Conservation (phyloP, 495 filamentous ascomycete species). For the Podospora pseudocomata region DNA sequence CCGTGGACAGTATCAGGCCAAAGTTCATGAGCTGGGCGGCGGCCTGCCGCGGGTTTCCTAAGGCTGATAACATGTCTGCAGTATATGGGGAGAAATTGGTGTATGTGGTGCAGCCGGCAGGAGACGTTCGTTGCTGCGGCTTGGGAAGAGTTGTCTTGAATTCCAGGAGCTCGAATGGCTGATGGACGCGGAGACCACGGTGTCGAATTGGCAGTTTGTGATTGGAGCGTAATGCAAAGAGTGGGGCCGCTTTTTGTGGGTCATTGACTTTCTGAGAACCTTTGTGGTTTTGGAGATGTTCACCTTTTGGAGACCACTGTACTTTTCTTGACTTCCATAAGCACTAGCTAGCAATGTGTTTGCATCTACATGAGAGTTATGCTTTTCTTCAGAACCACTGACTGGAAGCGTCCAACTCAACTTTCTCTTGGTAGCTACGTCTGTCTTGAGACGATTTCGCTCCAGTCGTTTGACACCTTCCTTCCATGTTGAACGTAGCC, state of each 20-base stretch:
- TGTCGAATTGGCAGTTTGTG: constrained; percentile 21
- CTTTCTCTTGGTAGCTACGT: too few species aligned
- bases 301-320: neutral
- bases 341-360: too few species aligned
- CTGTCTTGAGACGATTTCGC: too few species aligned
- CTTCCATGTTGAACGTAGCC: neutral
- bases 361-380: too few species aligned
- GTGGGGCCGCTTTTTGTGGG: constrained; percentile 13
- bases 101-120: neutral
- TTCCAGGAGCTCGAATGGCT: neutral
- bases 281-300: neutral
- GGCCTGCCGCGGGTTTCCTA: constrained; percentile 76
- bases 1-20: constrained; percentile 86
- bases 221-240: constrained; percentile 23
- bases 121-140: constrained; percentile 8
- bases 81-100: neutral
- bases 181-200: constrained; percentile 12
- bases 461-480: neutral
- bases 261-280: neutral
- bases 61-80: constrained; percentile 63
- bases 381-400: too few species aligned
- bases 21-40: constrained; percentile 93
- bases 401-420: too few species aligned
- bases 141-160: neutral
- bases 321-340: neutral